Base-by-base conservation (phyloP, 176 grass and related monocot genomes). In the Alloteropsis semialata region DNA sequence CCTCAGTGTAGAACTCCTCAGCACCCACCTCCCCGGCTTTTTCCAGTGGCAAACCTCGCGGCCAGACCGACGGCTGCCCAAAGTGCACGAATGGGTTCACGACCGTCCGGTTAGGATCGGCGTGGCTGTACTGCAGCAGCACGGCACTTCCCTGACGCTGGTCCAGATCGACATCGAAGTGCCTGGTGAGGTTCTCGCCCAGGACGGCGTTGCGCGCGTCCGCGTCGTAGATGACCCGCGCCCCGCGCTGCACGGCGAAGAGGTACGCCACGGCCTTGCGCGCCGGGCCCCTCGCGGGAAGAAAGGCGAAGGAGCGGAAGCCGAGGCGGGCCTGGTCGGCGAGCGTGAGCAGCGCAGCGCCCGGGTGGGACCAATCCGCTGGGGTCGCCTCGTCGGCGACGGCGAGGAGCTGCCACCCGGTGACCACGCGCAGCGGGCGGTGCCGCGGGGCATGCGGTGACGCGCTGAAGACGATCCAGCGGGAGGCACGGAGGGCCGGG, bases 21-120 rank as follows among this genome's bases (percentile, higher is more conserved):
- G 80, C 44, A 16, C 61, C 88, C 36, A 90, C 87, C 60, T 93
- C 89, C 25, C 96, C 96, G 13, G 87, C 89, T 19, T 86, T 89
- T 11, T 98, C 88, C 66, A 95, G 89, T n/a, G 96, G 96, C 75
- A 95, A 68, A 6, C 96, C 96, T 11, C 87, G 89, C 11, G 92
- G 96, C 96, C 96, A 98, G 17, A 98, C 87, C 2, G 96, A 98
- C 62, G 87, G 87, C 91, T 92, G 96, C 67, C 96, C 96, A 3
- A 98, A 98, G 75, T 98, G 96, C 78, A 93, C 84, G 61, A 90
- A 95, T 0, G 93, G 92, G 66, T 95, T 98, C 62, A 93, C 84
- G 22, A 95, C 93, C 36, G 91, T 98, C 42, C 93, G 84, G 76
- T 98, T 95, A 14, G 87, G 87, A 59, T 98, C 82, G 0, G 91